Evolutionary conservation across 306 rosid genomes (phyloP).

Genomic region (Malus sylvestris): DNA sequence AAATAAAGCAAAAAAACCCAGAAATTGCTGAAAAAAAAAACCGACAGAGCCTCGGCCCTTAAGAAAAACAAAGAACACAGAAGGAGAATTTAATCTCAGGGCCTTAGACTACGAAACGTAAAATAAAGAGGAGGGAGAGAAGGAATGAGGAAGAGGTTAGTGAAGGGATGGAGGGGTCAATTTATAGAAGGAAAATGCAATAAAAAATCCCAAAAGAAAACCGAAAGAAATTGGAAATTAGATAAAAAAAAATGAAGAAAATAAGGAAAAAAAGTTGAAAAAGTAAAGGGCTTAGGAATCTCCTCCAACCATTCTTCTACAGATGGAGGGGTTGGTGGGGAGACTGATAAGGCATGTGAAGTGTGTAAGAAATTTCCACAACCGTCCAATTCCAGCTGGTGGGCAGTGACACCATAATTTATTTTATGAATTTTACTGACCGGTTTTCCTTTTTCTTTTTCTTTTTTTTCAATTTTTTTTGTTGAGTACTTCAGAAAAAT

Average conservation of each 20-base stretch:
- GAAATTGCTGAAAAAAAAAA: not conserved
- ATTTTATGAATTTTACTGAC: not conserved
- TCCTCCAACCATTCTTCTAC: constrained; percentile 5
- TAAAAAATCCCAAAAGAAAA: not conserved
- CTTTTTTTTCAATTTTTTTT: too few species aligned
- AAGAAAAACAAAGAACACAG: not conserved
- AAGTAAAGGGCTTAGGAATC: constrained; percentile 38
- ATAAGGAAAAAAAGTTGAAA: not conserved
- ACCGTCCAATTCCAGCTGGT: constrained; percentile 38
- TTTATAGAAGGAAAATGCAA: constrained; percentile 42
- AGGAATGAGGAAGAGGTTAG: constrained; percentile 28
- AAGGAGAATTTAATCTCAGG: not conserved
- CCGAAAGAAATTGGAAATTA: not conserved
- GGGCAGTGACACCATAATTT: not conserved
- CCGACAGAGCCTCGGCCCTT: not conserved
- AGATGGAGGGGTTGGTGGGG: not conserved
- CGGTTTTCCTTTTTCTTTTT: not conserved
- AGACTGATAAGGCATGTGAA: constrained; percentile 18
- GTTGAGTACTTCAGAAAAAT: too few species aligned
- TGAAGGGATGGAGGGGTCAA: constrained; percentile 5
- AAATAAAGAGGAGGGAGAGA: not conserved
- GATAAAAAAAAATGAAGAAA: not conserved
- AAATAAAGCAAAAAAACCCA: not conserved
- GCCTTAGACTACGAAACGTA: not conserved
- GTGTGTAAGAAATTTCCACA: constrained; percentile 19